Conservation (phyloP, 2,329 filamentous ascomycete species). For the Aureobasidium sp. region DNA sequence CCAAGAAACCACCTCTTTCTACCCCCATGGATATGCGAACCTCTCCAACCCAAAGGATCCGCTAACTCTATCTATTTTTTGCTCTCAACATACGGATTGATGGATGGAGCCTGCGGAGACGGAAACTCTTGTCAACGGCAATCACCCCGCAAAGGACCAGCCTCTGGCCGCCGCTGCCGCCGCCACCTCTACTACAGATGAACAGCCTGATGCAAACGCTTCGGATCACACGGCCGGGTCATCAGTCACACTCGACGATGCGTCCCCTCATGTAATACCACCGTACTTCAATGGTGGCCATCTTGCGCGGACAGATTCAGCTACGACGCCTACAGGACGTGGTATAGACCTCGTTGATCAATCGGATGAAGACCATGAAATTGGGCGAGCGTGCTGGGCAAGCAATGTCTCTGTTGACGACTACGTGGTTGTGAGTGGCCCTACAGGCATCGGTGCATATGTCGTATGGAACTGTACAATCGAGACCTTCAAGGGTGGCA, state of each 20-base stretch:
- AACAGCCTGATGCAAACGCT: not conserved
- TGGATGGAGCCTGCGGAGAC: slow-evolving; percentile 17
- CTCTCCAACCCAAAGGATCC: not conserved
- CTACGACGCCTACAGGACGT: slow-evolving; percentile 21
- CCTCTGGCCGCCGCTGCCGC: slow-evolving; percentile 7
- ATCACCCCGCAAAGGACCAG: slow-evolving; percentile 14
- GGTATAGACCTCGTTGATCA: slow-evolving; percentile 59
- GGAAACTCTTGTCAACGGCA: slow-evolving; percentile 15
- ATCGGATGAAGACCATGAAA: slow-evolving; percentile 52
- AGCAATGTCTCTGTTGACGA: slow-evolving; percentile 55
- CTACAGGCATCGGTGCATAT: slow-evolving; percentile 68
- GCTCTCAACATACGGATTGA: not conserved
- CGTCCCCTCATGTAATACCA: slow-evolving; percentile 23
- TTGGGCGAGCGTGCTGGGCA: slow-evolving; percentile 55
- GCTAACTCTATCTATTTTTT: not conserved
- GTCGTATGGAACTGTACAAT: slow-evolving; percentile 91
- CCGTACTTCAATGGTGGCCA: slow-evolving; percentile 40
- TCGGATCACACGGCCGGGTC: slow-evolving; percentile 7
- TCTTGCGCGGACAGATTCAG: slow-evolving; percentile 33
- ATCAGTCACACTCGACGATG: not conserved
- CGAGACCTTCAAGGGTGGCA: slow-evolving; percentile 64
- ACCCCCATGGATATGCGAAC: slow-evolving; percentile 27
- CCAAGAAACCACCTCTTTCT: not conserved
- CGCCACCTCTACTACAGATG: slow-evolving; percentile 7
- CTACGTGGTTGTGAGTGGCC: slow-evolving; percentile 54